Evolutionary conservation across 1,284 basidiomycete species (phyloP).

Genomic region (Tylopilus orsonianus): DNA sequence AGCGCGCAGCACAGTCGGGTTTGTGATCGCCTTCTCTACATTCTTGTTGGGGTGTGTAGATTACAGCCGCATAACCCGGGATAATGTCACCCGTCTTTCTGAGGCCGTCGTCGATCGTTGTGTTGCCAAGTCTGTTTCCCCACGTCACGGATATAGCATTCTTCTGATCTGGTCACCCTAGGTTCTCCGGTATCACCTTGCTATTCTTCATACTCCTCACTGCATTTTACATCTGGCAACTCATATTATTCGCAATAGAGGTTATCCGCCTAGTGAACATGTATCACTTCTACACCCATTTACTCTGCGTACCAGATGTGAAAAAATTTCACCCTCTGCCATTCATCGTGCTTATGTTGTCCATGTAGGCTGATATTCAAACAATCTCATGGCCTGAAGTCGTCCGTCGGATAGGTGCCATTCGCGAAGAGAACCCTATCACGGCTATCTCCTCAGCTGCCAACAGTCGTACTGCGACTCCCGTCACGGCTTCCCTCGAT

Average conservation of each 20-base stretch:
- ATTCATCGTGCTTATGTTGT: slow-evolving; percentile 14
- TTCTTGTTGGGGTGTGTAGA: slow-evolving; percentile 96
- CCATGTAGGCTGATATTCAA: slow-evolving; percentile 84
- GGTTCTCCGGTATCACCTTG: slow-evolving; percentile 80
- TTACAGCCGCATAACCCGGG: slow-evolving; percentile 74
- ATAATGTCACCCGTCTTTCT: slow-evolving; percentile 63
- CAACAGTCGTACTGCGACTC: slow-evolving; percentile 47
- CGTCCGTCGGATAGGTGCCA: slow-evolving; percentile 83
- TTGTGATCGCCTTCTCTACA: slow-evolving; percentile 95
- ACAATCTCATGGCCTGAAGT: slow-evolving; percentile 97
- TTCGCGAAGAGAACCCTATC: slow-evolving; percentile 87
- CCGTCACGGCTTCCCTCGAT: slow-evolving; percentile 75
- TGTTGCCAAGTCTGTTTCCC: slow-evolving; percentile 65
- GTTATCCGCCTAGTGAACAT: slow-evolving; percentile 83
- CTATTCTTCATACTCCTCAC: slow-evolving; percentile 83
- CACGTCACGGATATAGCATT: neutral
- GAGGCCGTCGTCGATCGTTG: slow-evolving; percentile 83
- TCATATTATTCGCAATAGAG: slow-evolving; percentile 60
- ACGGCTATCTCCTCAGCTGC: slow-evolving; percentile 77
- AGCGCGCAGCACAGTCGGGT: slow-evolving; percentile 82
- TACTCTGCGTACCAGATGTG: slow-evolving; percentile 78
- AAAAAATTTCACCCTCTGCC: slow-evolving; percentile 43
- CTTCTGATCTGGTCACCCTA: slow-evolving; percentile 31
- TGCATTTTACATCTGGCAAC: slow-evolving; percentile 79
- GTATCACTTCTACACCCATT: slow-evolving; percentile 87